Conservation (phyloP, 106 monocot genomes). For the Narthecium ossifragum region DNA sequence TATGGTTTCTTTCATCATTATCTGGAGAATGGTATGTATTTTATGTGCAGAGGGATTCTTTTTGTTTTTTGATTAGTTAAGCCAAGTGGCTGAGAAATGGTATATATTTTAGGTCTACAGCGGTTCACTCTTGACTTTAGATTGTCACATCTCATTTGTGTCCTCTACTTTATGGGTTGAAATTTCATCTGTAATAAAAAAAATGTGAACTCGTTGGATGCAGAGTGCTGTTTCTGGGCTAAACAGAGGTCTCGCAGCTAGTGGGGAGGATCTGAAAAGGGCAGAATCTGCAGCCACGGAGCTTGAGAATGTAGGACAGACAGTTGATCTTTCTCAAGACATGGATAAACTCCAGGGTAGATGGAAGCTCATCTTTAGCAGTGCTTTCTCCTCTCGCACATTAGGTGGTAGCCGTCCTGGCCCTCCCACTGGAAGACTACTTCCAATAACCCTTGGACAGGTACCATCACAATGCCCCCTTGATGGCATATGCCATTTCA, state of each 20-base stretch:
- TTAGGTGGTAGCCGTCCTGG: constrained; percentile 92
- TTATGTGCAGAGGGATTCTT: not conserved
- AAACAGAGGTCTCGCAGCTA: constrained; percentile 86
- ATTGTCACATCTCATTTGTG: not conserved
- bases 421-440: constrained; percentile 71
- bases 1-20: no score
- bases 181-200: not conserved
- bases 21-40: not conserved
- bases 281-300: constrained; percentile 76
- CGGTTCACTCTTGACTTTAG: not conserved
- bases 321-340: constrained; percentile 57
- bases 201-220: constrained; percentile 22
- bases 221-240: constrained; percentile 84
- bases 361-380: constrained; percentile 86
- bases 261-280: constrained; percentile 61
- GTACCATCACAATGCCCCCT: no score
- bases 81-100: not conserved
- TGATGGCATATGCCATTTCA: no score
- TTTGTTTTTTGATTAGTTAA: not conserved
- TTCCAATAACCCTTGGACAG: constrained; percentile 90
- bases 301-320: constrained; percentile 52
- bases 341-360: constrained; percentile 87
- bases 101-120: not conserved
- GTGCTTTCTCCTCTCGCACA: constrained; percentile 86
- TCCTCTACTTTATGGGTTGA: not conserved